Evolutionary conservation across 768 basidiomycete species (phyloP).

Genomic region (Sporobolomyces roseus): DNA sequence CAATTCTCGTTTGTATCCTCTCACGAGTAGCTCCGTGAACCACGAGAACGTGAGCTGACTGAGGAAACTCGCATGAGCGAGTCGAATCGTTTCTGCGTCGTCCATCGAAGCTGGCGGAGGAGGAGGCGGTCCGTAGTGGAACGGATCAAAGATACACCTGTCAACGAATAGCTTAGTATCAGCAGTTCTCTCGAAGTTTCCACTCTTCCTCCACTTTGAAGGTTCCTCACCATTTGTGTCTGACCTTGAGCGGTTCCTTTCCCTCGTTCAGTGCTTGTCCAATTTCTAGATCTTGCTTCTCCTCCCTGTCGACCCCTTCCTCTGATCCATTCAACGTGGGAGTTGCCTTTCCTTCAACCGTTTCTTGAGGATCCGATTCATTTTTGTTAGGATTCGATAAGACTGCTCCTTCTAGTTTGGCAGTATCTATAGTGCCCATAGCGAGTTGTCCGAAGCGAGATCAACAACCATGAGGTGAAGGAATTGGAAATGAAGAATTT

Average conservation of each 20-base stretch:
- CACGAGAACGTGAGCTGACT: constrained; percentile 34
- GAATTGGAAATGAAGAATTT: too few relatives aligned
- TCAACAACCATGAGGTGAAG: not conserved
- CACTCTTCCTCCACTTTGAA: too few relatives aligned
- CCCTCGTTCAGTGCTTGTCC: not conserved
- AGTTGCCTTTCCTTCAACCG: not conserved
- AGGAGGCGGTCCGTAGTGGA: not conserved
- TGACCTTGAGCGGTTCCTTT: not conserved
- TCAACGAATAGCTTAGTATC: too few relatives aligned
- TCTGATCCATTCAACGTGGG: not conserved
- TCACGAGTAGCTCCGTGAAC: constrained; percentile 52
- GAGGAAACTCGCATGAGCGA: constrained; percentile 16
- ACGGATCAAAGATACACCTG: constrained; percentile 32
- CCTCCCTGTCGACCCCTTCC: not conserved
- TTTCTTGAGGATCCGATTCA: too few relatives aligned
- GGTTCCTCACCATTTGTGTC: constrained; percentile 4
- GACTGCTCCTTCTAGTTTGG: constrained; percentile 1
- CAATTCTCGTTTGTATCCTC: constrained; percentile 68
- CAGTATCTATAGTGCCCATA: not conserved
- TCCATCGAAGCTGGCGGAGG: constrained; percentile 22
- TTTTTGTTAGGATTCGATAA: not conserved
- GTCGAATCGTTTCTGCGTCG: constrained; percentile 23
- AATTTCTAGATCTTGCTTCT: not conserved
- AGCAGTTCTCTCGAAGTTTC: too few relatives aligned
- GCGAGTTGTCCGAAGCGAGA: not conserved